These are phyloP conservation scores for Psidium friedrichsthalianum DNA, from an alignment of 345 rosid genomes.

Conservation along the genomic window DNA sequence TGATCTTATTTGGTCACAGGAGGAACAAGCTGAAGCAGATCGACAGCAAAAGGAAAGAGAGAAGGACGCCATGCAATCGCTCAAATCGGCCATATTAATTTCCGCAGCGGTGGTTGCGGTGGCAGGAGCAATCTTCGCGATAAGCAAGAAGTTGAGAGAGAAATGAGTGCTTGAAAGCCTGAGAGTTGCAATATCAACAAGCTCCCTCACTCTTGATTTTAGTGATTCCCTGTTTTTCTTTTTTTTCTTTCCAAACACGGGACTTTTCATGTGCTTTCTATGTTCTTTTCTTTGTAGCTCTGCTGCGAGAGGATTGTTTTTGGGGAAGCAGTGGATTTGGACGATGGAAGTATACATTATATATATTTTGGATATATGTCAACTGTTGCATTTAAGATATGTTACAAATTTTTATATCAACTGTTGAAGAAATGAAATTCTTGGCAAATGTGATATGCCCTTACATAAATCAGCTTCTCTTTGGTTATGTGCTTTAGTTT, in stretches of 20 bases:
- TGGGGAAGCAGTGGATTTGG: too few species aligned
- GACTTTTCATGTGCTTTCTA: not conserved
- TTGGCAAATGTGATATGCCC: too few species aligned
- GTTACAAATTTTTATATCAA: too few species aligned
- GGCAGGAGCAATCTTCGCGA: slow-evolving; percentile 32
- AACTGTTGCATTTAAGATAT: too few species aligned
- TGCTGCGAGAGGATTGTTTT: too few species aligned
- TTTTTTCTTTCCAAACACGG: not conserved
- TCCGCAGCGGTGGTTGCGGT: slow-evolving; percentile 35
- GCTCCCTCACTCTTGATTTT: not conserved
- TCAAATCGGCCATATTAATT: slow-evolving; percentile 30
- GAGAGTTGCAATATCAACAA: not conserved
- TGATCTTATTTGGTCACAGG: not conserved
- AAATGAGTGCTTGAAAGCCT: slow-evolving; percentile 10
- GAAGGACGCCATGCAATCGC: slow-evolving; percentile 15
- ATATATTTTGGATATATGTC: too few species aligned
- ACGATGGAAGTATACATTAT: too few species aligned
- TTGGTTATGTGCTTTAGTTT: too few species aligned
- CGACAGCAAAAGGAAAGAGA: not conserved
- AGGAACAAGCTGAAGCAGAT: not conserved
- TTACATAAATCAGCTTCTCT: too few species aligned
- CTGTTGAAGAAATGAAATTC: too few species aligned
- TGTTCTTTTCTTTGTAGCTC: not conserved
- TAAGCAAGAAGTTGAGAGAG: slow-evolving; percentile 40
- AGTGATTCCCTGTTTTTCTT: not conserved